A percentile compares a stretch with the other conserved stretches of the same genome.
Evolutionary conservation across 805 yeast species (phyloP).

Genomic region (Pichia ethanolica): DNA sequence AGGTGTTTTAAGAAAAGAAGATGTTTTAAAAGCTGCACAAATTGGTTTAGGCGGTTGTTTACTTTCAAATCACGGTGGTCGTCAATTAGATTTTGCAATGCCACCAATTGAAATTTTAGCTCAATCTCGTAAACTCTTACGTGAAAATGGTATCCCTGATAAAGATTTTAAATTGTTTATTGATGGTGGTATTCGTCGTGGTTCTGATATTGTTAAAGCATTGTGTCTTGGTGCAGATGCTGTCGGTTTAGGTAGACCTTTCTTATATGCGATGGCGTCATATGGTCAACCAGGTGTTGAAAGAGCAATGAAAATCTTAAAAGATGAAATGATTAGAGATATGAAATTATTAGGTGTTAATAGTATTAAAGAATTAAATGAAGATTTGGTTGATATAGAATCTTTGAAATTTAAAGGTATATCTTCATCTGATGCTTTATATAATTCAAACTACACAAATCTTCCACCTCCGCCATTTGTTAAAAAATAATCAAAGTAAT

Average conservation of each 20-base stretch:
- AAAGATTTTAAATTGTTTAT: slow-evolving; percentile 54
- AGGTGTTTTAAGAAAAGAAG: slow-evolving; percentile 60
- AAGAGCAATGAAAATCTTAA: slow-evolving; percentile 35
- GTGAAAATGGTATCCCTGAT: slow-evolving; percentile 28
- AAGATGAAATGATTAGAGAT: slow-evolving; percentile 49
- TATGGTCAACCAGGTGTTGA: slow-evolving; percentile 68
- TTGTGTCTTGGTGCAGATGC: slow-evolving; percentile 62
- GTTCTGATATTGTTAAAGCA: slow-evolving; percentile 71
- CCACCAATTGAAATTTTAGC: slow-evolving; percentile 56
- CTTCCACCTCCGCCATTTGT: slow-evolving; percentile 23
- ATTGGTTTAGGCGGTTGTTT: slow-evolving; percentile 55
- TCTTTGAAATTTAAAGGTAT: slow-evolving; percentile 39
- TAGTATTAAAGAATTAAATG: slow-evolving; percentile 36
- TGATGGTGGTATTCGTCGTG: slow-evolving; percentile 76
- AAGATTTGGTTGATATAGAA: slow-evolving; percentile 29
- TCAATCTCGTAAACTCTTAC: slow-evolving; percentile 43
- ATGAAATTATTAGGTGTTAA: slow-evolving; percentile 58
- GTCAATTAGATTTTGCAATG: slow-evolving; percentile 56
- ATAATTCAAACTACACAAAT: slow-evolving; percentile 32
- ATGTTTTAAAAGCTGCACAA: slow-evolving; percentile 49
- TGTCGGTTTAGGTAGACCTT: slow-evolving; percentile 71
- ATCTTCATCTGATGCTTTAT: slow-evolving; percentile 59
- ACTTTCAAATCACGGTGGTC: slow-evolving; percentile 68
- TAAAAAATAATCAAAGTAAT: slow-evolving; percentile 2
- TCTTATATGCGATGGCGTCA: slow-evolving; percentile 68